Percentiles rank a stretch among this genome's conserved stretches.
phyloP scores from a whole-genome alignment of 176 grass and related monocot genomes.

The Musa troglodytarum region DNA sequence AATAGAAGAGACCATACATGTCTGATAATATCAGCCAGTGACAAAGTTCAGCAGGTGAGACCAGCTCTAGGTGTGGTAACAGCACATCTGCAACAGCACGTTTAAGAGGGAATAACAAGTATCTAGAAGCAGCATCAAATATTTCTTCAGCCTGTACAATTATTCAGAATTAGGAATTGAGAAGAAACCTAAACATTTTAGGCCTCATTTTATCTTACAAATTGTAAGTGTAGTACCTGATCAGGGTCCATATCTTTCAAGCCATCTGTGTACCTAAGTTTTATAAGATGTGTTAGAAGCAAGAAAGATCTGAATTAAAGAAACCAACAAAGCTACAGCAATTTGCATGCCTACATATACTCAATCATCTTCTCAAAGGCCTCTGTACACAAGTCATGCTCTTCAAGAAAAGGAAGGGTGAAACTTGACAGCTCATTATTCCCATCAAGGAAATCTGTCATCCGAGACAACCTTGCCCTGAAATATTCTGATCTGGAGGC shows the following conservation, averaged over 20 bases:
- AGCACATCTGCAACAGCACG: constrained; percentile 67
- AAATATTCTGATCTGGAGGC: constrained; percentile 94
- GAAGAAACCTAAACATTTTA: constrained; percentile 10
- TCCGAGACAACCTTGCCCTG: constrained; percentile 77
- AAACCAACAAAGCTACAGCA: constrained; percentile 20
- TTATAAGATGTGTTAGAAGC: constrained; percentile 4
- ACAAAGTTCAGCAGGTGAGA: constrained; percentile 70
- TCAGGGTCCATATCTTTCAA: constrained; percentile 60
- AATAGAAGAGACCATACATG: constrained; percentile 43
- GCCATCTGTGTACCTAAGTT: constrained; percentile 78
- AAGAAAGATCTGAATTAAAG: background rate
- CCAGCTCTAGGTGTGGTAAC: constrained; percentile 50
- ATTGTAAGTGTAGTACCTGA: constrained; percentile 30
- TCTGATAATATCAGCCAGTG: constrained; percentile 91
- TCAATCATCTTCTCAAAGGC: constrained; percentile 95
- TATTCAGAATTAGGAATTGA: background rate
- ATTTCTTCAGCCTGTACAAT: constrained; percentile 72
- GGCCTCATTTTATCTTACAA: constrained; percentile 4
- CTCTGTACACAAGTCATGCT: constrained; percentile 78
- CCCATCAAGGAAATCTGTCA: constrained; percentile 61
- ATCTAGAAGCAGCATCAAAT: constrained; percentile 95
- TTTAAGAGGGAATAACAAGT: constrained; percentile 80
- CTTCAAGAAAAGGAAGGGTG: constrained; percentile 63
- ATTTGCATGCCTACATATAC: constrained; percentile 67
- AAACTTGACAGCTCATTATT: constrained; percentile 20